These are phyloP conservation scores for Ascochyta clinopodiicola DNA, from an alignment of 2,329 filamentous ascomycete genomes.

Conservation along the genomic window DNA sequence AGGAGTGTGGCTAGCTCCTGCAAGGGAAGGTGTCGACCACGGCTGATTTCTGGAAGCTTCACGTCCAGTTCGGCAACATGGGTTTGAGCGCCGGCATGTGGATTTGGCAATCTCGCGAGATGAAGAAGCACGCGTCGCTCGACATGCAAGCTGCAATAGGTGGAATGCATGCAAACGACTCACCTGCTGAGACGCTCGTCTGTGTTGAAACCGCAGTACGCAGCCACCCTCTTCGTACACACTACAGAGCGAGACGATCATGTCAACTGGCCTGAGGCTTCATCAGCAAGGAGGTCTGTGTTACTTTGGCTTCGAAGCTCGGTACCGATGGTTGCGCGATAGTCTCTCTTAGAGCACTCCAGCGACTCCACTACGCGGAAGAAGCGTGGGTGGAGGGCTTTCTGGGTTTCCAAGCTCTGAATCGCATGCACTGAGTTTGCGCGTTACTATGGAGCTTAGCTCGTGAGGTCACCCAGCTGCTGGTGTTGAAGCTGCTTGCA, in stretches of 20 bases:
- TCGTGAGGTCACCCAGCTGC: not conserved
- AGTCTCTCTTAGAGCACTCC: constrained; percentile 33
- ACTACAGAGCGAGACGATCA: constrained; percentile 23
- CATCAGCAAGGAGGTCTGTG: constrained; percentile 35
- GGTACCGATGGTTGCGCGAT: constrained; percentile 40
- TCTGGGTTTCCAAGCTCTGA: constrained; percentile 13
- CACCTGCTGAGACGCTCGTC: constrained; percentile 9
- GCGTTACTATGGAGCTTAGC: constrained; percentile 6
- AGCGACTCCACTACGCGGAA: constrained; percentile 37
- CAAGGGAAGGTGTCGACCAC: constrained; percentile 38
- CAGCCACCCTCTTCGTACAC: not conserved
- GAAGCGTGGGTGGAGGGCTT: constrained; percentile 23
- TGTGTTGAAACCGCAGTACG: constrained; percentile 19
- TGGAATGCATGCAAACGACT: constrained; percentile 11
- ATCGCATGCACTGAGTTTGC: constrained; percentile 17
- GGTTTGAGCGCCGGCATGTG: constrained; percentile 19
- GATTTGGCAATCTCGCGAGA: constrained; percentile 34
- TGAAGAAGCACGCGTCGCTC: constrained; percentile 17
- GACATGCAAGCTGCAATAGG: not conserved
- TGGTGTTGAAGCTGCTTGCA: constrained; percentile 19
- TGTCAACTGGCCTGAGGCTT: constrained; percentile 23
- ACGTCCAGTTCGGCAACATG: constrained; percentile 13
- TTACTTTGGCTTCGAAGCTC: constrained; percentile 32
- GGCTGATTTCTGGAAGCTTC: constrained; percentile 31
- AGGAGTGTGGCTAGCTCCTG: constrained; percentile 28